These are phyloP conservation scores for Blastobotrys attinorum DNA, from an alignment of 805 yeast genomes.

Conservation along the genomic window DNA sequence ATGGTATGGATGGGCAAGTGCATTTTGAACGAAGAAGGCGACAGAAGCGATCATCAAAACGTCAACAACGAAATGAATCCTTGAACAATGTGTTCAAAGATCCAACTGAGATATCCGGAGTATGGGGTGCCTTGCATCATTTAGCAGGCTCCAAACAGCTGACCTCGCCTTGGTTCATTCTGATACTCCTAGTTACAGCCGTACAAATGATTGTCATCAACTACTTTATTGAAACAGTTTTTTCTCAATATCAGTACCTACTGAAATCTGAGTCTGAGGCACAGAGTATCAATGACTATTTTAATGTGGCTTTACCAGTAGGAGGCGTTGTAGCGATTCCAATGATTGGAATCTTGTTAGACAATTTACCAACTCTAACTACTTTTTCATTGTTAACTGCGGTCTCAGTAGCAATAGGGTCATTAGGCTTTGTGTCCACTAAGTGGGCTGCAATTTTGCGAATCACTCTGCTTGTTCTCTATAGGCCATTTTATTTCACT, in stretches of 20 bases:
- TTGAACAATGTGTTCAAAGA: slow-evolving; percentile 11
- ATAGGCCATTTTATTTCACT: slow-evolving; percentile 89
- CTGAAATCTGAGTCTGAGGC: slow-evolving; percentile 48
- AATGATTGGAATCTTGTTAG: slow-evolving; percentile 72
- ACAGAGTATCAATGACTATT: slow-evolving; percentile 54
- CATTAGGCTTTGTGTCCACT: slow-evolving; percentile 54
- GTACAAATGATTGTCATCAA: slow-evolving; percentile 88
- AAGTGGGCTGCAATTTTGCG: slow-evolving; percentile 54
- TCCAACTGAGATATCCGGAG: slow-evolving; percentile 33
- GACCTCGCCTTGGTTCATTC: slow-evolving; percentile 60
- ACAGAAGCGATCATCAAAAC: background rate
- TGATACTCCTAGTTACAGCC: slow-evolving; percentile 73
- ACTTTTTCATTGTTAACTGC: slow-evolving; percentile 45
- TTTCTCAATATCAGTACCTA: slow-evolving; percentile 71
- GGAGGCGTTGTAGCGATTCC: slow-evolving; percentile 89
- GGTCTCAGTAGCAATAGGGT: slow-evolving; percentile 57
- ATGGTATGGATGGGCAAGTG: background rate
- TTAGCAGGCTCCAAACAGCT: slow-evolving; percentile 39
- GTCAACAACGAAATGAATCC: background rate
- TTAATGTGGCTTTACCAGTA: slow-evolving; percentile 78
- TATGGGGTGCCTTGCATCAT: slow-evolving; percentile 76
- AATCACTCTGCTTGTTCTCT: slow-evolving; percentile 63
- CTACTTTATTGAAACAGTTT: slow-evolving; percentile 85
- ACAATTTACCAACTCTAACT: slow-evolving; percentile 56
- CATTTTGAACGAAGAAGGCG: no score